Evolutionary conservation across 306 rosid genomes (phyloP).

Genomic region (Cucurbita argyrosperma): DNA sequence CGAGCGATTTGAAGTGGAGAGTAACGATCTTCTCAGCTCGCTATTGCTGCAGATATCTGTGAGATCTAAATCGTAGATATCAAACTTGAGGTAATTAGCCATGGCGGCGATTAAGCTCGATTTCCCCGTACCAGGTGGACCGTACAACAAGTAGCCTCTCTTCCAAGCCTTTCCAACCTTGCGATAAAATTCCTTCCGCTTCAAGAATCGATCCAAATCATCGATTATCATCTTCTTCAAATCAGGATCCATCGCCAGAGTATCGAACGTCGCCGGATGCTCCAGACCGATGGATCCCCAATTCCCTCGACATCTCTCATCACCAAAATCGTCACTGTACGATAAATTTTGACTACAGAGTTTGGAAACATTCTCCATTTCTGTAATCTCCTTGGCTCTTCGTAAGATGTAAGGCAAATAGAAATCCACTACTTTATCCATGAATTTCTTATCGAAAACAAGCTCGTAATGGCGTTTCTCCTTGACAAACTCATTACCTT

Average conservation of each 20-base stretch:
- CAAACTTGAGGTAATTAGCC: constrained; percentile 5
- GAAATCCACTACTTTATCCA: background rate
- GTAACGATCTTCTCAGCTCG: background rate
- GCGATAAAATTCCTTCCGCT: background rate
- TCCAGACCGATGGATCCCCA: background rate
- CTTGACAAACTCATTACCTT: background rate
- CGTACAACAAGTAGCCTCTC: background rate
- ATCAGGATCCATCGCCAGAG: background rate
- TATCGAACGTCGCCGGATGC: background rate
- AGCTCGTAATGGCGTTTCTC: background rate
- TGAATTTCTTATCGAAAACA: background rate
- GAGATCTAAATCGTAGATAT: constrained; percentile 1
- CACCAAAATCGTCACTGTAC: background rate
- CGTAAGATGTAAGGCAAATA: background rate
- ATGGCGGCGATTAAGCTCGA: background rate
- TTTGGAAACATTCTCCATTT: background rate
- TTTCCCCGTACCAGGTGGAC: constrained; percentile 3
- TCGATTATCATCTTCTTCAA: background rate
- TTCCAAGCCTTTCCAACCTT: constrained; percentile 1
- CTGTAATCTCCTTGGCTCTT: background rate
- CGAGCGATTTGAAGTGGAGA: background rate
- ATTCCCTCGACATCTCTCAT: background rate
- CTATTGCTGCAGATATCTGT: background rate
- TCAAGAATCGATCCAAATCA: background rate
- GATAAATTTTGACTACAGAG: background rate